Base-by-base conservation (phyloP, 805 yeast species). In the Lipomyces sp. region DNA sequence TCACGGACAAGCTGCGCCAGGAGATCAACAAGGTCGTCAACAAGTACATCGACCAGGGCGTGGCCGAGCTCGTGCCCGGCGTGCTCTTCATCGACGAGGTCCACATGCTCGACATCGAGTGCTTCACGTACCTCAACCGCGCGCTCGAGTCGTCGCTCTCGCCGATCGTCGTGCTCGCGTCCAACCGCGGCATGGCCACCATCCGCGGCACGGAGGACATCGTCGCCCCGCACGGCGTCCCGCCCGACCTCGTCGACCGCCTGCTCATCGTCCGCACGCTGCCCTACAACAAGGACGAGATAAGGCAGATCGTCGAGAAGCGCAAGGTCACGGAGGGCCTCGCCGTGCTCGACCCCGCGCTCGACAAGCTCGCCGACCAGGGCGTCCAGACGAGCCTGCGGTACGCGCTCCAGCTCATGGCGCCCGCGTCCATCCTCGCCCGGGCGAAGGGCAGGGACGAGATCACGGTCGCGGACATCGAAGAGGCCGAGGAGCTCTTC, bases 51-150 rank as follows among this genome's bases (percentile, higher is more conserved):
- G 96, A 91, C 69, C 97, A 93, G 73, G 98, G 98, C 54, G 86
- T 91, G 47, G 99, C 99, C 11, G 98, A 91, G 71, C 77, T 93
- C 43, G 86, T 93, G 51, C 99, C 99, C 1, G 99, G 99, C 63
- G 99, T 93, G 22, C 74, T 93, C 62, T 93, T 93, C 70, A 93
- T 93, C 62, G 99, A 93, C 71, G 99, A 93, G 73, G 98, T 90
- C 39, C 95, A 93, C 73, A 93, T 93, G 98, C 77, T 93, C 63
- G 98, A 93, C 67, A 84, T 93, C 57, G 99, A 93, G 75, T 87
- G 95, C 68, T 93, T 93, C 74, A 87, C 98, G 11, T 93, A 86
- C 68, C 75, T 93, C 64, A 93, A 93, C 74, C 79, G 95, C 59
- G 98, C 98, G 8, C 76, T 93, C 58, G 98, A 93, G 70, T 83